These are phyloP conservation scores for Xenosphaeropsis pyriputrescens DNA, from an alignment of 2,329 filamentous ascomycete genomes.

Conservation along the genomic window DNA sequence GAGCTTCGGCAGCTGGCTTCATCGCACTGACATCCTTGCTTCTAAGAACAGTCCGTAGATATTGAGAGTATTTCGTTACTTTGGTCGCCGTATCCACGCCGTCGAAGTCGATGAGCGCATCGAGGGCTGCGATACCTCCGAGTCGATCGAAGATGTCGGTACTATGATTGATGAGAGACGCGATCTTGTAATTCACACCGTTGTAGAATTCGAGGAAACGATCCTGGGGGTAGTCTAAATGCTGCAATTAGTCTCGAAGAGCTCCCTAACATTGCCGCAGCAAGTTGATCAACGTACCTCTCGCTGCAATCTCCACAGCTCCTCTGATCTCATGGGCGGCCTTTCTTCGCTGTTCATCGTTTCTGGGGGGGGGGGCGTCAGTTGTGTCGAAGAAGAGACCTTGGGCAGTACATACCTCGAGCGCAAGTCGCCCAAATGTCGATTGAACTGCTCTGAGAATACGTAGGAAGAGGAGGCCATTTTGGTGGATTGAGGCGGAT, in stretches of 20 bases:
- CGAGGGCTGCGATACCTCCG: conserved; percentile 82
- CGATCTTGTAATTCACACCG: conserved; percentile 49
- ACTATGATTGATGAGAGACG: conserved; percentile 66
- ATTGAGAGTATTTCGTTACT: conserved; percentile 86
- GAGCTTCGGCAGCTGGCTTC: conserved; percentile 74
- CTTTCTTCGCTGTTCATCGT: conserved; percentile 17
- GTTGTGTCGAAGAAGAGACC: not conserved
- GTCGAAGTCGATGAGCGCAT: conserved; percentile 89
- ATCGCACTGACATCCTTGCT: conserved; percentile 87
- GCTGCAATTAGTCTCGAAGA: not conserved
- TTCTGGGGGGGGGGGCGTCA: conserved; percentile 4
- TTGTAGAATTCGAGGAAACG: conserved; percentile 62
- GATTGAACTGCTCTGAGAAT: not conserved
- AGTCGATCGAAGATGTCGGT: conserved; percentile 79
- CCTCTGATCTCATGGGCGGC: conserved; percentile 18
- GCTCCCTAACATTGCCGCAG: not conserved
- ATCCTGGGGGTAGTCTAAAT: conserved; percentile 60
- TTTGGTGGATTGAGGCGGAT: not conserved
- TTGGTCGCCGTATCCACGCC: conserved; percentile 88
- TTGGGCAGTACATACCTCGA: not conserved
- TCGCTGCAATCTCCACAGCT: conserved; percentile 16
- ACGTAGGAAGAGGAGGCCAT: not conserved
- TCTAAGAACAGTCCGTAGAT: conserved; percentile 73
- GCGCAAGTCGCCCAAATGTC: conserved; percentile 1
- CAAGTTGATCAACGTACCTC: conserved; percentile 11